Conservation (phyloP, 176 grass and related monocot genomes). For the Elaeis guineensis region DNA sequence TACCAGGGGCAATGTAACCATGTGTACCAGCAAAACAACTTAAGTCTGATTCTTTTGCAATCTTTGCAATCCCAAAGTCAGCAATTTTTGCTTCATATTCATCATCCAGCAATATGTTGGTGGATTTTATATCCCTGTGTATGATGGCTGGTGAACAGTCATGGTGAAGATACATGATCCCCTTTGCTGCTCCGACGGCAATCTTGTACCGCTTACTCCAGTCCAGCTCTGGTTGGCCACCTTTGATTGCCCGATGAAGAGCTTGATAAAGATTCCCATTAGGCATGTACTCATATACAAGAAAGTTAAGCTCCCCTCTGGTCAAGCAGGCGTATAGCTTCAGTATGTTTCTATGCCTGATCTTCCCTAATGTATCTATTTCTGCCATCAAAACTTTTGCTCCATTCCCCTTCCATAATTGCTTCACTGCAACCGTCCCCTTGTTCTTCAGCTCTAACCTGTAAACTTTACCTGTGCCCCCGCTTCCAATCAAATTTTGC, state of each 20-base stretch:
- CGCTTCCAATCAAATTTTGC: constrained; percentile 60
- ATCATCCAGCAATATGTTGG: constrained; percentile 73
- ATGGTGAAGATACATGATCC: constrained; percentile 89
- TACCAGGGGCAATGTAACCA: constrained; percentile 88
- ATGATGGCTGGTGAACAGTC: constrained; percentile 74
- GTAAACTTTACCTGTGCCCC: constrained; percentile 73
- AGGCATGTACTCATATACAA: constrained; percentile 89
- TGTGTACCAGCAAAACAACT: constrained; percentile 81
- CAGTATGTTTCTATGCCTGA: constrained; percentile 75
- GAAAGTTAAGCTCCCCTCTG: constrained; percentile 56
- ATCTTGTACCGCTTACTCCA: constrained; percentile 53
- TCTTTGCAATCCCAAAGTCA: constrained; percentile 80
- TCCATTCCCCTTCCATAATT: constrained; percentile 55
- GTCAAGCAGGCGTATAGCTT: constrained; percentile 93
- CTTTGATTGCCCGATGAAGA: constrained; percentile 40
- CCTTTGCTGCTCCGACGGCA: constrained; percentile 61
- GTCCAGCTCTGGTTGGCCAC: constrained; percentile 30
- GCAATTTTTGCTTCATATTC: constrained; percentile 73
- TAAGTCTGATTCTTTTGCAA: constrained; percentile 31
- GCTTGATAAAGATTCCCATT: constrained; percentile 72
- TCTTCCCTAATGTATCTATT: constrained; percentile 55
- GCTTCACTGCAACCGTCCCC: constrained; percentile 61
- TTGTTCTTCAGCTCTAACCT: constrained; percentile 45
- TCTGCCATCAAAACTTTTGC: constrained; percentile 58
- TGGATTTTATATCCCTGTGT: constrained; percentile 85